Evolutionary conservation across 2,329 filamentous ascomycete genomes (phyloP).

Genomic region (Verticillium tricorpus): DNA sequence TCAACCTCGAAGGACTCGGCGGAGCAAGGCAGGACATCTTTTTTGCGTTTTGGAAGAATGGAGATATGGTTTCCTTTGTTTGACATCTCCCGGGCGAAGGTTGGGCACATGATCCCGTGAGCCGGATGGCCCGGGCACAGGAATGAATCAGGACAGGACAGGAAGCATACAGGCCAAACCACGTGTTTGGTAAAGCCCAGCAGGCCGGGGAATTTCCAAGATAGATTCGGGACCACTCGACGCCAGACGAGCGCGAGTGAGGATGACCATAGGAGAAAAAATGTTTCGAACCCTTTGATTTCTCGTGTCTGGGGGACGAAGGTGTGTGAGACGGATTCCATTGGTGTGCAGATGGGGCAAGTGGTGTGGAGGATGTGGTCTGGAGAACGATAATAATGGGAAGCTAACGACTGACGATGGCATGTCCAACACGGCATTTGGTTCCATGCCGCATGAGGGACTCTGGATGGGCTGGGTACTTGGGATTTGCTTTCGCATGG

Average conservation of each 20-base stretch:
- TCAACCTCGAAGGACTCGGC: constrained; percentile 12
- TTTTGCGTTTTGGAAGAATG: not conserved
- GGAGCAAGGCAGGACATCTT: constrained; percentile 4
- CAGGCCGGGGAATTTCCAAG: not conserved
- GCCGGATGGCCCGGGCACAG: constrained; percentile 10
- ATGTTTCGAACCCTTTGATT: constrained; percentile 4
- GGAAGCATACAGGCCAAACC: constrained; percentile 9
- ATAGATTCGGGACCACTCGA: constrained; percentile 13
- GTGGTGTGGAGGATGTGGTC: not conserved
- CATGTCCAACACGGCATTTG: not conserved
- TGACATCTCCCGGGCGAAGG: constrained; percentile 8
- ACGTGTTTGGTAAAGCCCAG: constrained; percentile 9
- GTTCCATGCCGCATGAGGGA: not conserved
- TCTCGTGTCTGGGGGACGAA: not conserved
- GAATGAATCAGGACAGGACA: constrained; percentile 6
- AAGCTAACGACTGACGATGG: not conserved
- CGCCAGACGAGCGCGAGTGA: constrained; percentile 10
- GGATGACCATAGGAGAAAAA: constrained; percentile 14
- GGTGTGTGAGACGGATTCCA: not conserved
- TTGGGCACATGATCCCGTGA: constrained; percentile 10
- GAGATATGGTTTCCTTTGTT: constrained; percentile 5
- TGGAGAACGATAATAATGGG: too few species aligned
- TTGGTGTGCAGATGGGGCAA: not conserved
- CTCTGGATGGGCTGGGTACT: not conserved
- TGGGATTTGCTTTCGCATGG: not conserved